Conservation (phyloP, 768 basidiomycete species). For the Boletus pseudopeckii region DNA sequence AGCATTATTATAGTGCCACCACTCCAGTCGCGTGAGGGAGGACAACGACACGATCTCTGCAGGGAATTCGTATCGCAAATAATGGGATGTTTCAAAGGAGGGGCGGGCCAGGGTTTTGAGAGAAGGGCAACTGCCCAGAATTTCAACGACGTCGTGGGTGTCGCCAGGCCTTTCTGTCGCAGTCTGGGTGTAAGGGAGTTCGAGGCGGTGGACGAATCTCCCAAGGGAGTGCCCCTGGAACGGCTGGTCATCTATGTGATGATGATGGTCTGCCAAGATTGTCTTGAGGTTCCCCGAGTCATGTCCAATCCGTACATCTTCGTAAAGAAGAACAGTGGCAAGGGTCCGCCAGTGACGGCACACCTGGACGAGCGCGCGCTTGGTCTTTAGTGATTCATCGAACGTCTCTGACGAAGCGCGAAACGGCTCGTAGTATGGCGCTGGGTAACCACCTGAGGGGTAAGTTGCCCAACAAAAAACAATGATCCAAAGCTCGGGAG, state of each 20-base stretch:
- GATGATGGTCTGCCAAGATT: conserved; percentile 22
- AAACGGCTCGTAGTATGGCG: conserved; percentile 47
- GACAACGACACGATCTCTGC: conserved; percentile 43
- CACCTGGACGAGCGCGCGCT: conserved; percentile 46
- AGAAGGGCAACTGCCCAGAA: conserved; percentile 46
- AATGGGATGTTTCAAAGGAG: conserved; percentile 19
- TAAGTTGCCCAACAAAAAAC: conserved; percentile 46
- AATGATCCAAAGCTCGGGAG: conserved; percentile 53
- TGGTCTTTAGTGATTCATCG: conserved; percentile 34
- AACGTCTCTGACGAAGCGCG: conserved; percentile 30
- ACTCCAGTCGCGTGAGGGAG: conserved; percentile 60
- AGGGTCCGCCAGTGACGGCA: conserved; percentile 56
- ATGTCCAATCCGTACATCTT: conserved; percentile 45
- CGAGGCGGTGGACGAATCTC: conserved; percentile 49
- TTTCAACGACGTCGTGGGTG: conserved; percentile 39
- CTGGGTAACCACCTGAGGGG: conserved; percentile 25
- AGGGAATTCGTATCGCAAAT: conserved; percentile 51
- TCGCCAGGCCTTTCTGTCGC: conserved; percentile 33
- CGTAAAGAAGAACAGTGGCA: conserved; percentile 47
- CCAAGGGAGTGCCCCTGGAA: conserved; percentile 24
- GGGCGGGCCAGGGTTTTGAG: conserved; percentile 57
- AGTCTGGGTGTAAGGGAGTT: conserved; percentile 57
- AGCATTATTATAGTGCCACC: conserved; percentile 60
- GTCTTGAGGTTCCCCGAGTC: conserved; percentile 32
- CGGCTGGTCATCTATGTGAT: conserved; percentile 7